Evolutionary conservation across 306 rosid species (phyloP).

Genomic region (Castanopsis chinensis): DNA sequence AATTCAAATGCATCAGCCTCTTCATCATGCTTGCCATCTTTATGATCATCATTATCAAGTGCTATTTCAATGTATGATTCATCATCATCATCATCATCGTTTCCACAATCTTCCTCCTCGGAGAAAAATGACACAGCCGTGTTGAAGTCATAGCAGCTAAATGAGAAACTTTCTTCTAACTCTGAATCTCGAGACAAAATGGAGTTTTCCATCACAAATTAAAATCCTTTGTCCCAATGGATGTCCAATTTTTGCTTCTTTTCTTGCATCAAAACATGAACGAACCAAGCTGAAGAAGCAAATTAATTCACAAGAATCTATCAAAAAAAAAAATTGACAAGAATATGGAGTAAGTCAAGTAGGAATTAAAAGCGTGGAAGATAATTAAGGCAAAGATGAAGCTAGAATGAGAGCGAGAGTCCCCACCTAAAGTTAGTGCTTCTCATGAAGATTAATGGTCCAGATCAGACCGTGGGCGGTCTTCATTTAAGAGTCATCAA

Average conservation of each 20-base stretch:
- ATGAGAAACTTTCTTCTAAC: slow-evolving; percentile 27
- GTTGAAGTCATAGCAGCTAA: slow-evolving; percentile 18
- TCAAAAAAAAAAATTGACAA: too few species aligned
- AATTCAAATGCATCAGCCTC: slow-evolving; percentile 13
- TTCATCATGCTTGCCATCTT: neutral
- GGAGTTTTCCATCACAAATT: neutral
- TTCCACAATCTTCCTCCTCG: slow-evolving; percentile 3
- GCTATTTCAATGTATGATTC: slow-evolving; percentile 52
- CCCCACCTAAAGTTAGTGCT: neutral
- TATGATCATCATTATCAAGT: neutral
- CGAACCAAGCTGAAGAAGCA: too few species aligned
- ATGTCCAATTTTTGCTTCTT: too few species aligned
- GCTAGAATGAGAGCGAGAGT: too few species aligned
- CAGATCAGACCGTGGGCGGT: neutral
- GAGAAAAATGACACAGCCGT: slow-evolving; percentile 19
- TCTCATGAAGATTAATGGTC: neutral
- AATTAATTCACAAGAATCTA: too few species aligned
- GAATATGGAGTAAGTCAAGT: too few species aligned
- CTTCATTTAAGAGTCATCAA: neutral
- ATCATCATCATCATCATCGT: slow-evolving; percentile 15
- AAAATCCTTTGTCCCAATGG: too few species aligned
- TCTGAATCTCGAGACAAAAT: neutral
- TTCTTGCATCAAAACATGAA: too few species aligned
- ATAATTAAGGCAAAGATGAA: too few species aligned
- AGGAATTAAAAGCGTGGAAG: too few species aligned